Base-by-base conservation (phyloP, 2,329 filamentous ascomycete genomes). In the Ophiostoma angusticollis region DNA sequence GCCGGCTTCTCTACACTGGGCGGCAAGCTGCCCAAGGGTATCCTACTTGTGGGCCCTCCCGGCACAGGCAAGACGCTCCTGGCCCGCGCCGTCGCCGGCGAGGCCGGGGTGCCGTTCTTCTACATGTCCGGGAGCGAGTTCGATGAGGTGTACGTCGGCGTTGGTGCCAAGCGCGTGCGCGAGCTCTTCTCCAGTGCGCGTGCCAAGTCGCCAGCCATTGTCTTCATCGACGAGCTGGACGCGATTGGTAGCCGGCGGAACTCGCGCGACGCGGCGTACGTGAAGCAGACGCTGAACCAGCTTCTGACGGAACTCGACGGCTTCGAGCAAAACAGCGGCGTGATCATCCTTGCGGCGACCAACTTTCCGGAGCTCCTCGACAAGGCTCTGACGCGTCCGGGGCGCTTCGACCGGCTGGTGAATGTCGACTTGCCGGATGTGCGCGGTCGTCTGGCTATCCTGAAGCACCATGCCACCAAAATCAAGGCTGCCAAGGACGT, bases 91-190 rank as follows among this genome's bases (percentile, higher is more conserved):
- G 91, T 98, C 44, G 91, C 91, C 34, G 91, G 91, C 37, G 91
- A 98, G 64, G 87, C 91, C 39, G 91, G 89, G 40, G 91, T 98
- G 14, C 91, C 91, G 1, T 98, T 98, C 70, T 98, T 96, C 70
- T 98, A 95, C 71, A 96, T 98, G 89, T 98, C 91, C 54, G 91
- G 91, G 36, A 93, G 85, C 42, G 91, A 98, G 58, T 98, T 98
- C 55, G 91, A 98, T 54, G 91, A 98, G 61, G 81, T 98, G 37
- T 98, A 95, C 54, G 93, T 98, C 25, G 91, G 91, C 55, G 91
- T 98, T 9, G 58, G 58, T 34, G 58, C 58, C 25, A 59, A 98
- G 68, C 83, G 91, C 54, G 89, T 98, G 35, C 84, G 91, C 43
- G 91, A 60, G 31, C 54, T 60, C 27, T 60, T 60, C 41, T 43